phyloP scores from a whole-genome alignment of 2,329 filamentous ascomycete genomes.

The Chaetomiaceae sp. region DNA sequence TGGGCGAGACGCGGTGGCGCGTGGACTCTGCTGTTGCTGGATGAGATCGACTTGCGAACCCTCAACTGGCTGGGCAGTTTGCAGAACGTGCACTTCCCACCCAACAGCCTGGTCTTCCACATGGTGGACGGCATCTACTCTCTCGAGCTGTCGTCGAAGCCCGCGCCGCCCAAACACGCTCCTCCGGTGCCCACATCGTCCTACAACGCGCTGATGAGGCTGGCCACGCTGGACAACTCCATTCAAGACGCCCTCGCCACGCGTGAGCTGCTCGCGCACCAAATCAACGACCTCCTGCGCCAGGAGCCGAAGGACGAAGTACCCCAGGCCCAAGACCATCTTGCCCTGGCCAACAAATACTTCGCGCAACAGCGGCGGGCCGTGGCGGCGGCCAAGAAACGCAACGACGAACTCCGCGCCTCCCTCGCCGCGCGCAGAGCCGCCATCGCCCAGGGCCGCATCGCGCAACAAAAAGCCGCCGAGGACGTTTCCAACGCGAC shows the following conservation, averaged over 20 bases:
- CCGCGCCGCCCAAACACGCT: slow-evolving; percentile 47
- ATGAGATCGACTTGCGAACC: slow-evolving; percentile 62
- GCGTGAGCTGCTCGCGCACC: slow-evolving; percentile 64
- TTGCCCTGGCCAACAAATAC: slow-evolving; percentile 43
- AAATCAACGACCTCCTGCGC: slow-evolving; percentile 61
- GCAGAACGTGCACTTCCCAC: slow-evolving; percentile 63
- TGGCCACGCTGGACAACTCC: slow-evolving; percentile 82
- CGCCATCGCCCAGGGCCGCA: slow-evolving; percentile 60
- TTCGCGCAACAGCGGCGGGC: slow-evolving; percentile 60
- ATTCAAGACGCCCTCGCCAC: slow-evolving; percentile 84
- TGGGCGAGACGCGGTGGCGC: slow-evolving; percentile 59
- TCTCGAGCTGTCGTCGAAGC: slow-evolving; percentile 56
- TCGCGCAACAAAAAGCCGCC: slow-evolving; percentile 51
- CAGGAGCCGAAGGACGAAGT: slow-evolving; percentile 37
- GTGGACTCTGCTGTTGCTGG: slow-evolving; percentile 62
- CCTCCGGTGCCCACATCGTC: slow-evolving; percentile 60
- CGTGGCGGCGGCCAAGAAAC: slow-evolving; percentile 54
- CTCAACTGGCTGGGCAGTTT: slow-evolving; percentile 75
- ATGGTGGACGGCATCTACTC: slow-evolving; percentile 83
- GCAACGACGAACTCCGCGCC: slow-evolving; percentile 59
- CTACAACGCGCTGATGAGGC: slow-evolving; percentile 80
- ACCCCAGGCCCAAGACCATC: slow-evolving; percentile 44
- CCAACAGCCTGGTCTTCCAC: slow-evolving; percentile 79
- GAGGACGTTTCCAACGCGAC: slow-evolving; percentile 56
- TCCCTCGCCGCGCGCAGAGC: slow-evolving; percentile 60